Evolutionary conservation across 2,329 filamentous ascomycete species (phyloP).

Genomic region (Xylaria sp.): DNA sequence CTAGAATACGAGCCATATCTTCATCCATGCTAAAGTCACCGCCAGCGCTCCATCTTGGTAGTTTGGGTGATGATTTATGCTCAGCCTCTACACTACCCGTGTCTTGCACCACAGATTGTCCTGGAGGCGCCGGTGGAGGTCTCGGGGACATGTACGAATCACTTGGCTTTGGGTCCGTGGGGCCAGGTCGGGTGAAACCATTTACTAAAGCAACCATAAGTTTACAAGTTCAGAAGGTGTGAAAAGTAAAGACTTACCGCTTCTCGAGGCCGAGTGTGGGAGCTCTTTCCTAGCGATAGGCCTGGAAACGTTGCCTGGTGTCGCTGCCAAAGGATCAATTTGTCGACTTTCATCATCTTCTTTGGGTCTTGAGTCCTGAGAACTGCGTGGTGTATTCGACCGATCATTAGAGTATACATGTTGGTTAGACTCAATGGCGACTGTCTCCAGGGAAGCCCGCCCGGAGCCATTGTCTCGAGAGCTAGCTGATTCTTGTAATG

Average conservation of each 20-base stretch:
- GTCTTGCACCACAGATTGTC: constrained; percentile 59
- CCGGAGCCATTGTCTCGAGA: constrained; percentile 54
- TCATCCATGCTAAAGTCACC: constrained; percentile 95
- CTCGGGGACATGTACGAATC: constrained; percentile 70
- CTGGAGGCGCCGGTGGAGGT: constrained; percentile 65
- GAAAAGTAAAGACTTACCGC: constrained; percentile 54
- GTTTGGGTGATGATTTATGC: constrained; percentile 70
- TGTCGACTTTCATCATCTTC: constrained; percentile 65
- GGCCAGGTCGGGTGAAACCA: constrained; percentile 49
- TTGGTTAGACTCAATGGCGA: constrained; percentile 51
- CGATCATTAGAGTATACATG: constrained; percentile 52
- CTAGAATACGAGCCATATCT: constrained; percentile 90
- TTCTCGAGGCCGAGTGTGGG: constrained; percentile 55
- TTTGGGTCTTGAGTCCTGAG: constrained; percentile 67
- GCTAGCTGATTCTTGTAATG: constrained; percentile 53
- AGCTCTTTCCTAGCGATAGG: constrained; percentile 74
- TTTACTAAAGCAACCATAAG: constrained; percentile 51
- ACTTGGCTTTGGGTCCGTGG: constrained; percentile 56
- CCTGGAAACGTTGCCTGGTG: constrained; percentile 58
- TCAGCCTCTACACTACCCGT: constrained; percentile 57
- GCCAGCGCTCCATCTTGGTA: constrained; percentile 80
- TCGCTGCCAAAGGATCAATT: constrained; percentile 57
- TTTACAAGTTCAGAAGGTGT: neutral
- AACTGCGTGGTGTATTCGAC: constrained; percentile 62
- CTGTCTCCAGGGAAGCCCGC: constrained; percentile 53